Evolutionary conservation across 768 basidiomycete genomes (phyloP).

Genomic region (Termitomyces sp.): DNA sequence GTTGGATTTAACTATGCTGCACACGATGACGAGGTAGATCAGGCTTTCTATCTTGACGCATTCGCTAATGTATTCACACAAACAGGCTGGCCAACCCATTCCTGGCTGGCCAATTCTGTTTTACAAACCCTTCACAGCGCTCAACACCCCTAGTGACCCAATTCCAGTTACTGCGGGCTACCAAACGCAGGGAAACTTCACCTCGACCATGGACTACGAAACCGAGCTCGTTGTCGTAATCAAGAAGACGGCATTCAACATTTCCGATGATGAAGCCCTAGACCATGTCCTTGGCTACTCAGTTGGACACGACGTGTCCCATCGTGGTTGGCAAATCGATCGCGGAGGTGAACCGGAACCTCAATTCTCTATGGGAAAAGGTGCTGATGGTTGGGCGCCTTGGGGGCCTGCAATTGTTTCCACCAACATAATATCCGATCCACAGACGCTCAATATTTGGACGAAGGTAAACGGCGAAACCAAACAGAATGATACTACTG

Average conservation of each 20-base stretch:
- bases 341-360: conserved; percentile 39
- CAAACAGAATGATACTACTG: conserved; percentile 36
- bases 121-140: conserved; percentile 26
- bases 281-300: conserved; percentile 39
- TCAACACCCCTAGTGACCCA: conserved; percentile 24
- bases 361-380: conserved; percentile 41
- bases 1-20: conserved; percentile 28
- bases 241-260: conserved; percentile 39
- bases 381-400: conserved; percentile 39
- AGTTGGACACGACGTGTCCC: conserved; percentile 39
- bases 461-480: conserved; percentile 37
- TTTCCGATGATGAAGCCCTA: conserved; percentile 36
- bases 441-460: conserved; percentile 37
- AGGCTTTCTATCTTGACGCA: background rate
- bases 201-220: conserved; percentile 39
- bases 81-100: conserved; percentile 17
- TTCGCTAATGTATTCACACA: background rate
- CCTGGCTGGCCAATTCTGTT: conserved; percentile 22
- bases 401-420: conserved; percentile 38
- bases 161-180: conserved; percentile 28
- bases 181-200: conserved; percentile 37
- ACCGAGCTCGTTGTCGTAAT: conserved; percentile 39
- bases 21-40: conserved; percentile 20
- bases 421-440: conserved; percentile 33
- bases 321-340: conserved; percentile 42